Base-by-base conservation (phyloP, 169 alveolate species). In the Toxoplasma gondii region DNA sequence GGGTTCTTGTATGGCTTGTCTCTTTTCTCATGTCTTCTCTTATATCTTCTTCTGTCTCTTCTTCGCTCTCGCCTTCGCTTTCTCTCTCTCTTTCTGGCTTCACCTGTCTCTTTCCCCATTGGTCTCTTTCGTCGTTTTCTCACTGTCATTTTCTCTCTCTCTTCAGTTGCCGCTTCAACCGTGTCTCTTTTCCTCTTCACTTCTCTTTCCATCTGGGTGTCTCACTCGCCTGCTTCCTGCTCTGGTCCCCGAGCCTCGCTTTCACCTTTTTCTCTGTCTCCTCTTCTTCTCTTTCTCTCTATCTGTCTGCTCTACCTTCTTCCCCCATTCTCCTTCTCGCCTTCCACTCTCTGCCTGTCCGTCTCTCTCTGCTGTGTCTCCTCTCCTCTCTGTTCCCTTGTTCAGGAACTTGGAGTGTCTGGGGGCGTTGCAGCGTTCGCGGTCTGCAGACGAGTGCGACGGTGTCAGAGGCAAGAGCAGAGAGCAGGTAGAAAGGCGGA, bases 401-500 rank as follows among this genome's bases (percentile, higher is more conserved):
- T 91, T 82, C 94, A 92, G 94, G 39, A 70, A 64, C 45, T 92
- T 92, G 74, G n/a, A 10, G 38, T 91, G 88, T 87, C 58, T 92
- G 80, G 94, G 95, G 1, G 95, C 95, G 10, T 67, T 92, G 34
- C 83, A 92, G 53, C 17, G 86, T 22, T 43, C 39, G 31, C 74
- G 49, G 16, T 45, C 44, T 17, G 44, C 10, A 38, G 38, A 24
- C 16, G 94, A 19, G 49, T 7, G 45, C 1, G 29, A 4, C 45
- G 86, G 29, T 1, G 44, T 27, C 27, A n/a, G 29, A 36, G n/a
- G n/a, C 39, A 10, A n/a, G 22, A 0, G 86, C n/a, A 45, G 45
- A 9, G 86, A 78, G 58, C 58, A 49, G 58, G 22, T 12, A 45
- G 45, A 36, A 17, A 45, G 44, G 31, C 22, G 86, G 45, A 29